phyloP scores from a whole-genome alignment of 441 rosid genomes.

The Lepidium campestre region DNA sequence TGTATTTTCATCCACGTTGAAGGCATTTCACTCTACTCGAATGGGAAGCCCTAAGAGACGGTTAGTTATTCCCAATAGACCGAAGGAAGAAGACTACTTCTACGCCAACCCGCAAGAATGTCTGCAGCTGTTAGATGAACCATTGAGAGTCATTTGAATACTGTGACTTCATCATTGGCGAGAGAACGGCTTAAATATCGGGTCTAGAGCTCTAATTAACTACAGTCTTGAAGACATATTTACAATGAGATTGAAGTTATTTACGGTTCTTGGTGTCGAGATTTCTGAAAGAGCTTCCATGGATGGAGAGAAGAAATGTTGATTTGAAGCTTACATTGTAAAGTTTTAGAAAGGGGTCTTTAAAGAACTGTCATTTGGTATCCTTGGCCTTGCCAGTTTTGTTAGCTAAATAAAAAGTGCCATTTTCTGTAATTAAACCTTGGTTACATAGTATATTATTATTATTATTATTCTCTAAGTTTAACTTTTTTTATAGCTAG shows the following conservation, averaged over 20 bases:
- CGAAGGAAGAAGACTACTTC: conserved; percentile 73
- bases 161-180: conserved; percentile 7
- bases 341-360: conserved; percentile 1
- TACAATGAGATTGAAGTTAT: conserved; percentile 2
- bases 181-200: neutral
- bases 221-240: conserved; percentile 13
- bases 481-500: neutral
- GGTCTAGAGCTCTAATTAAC: conserved; percentile 1
- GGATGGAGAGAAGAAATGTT: conserved; percentile 10
- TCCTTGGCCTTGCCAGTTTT: conserved; percentile 30
- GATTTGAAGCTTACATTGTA: conserved; percentile 18
- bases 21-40: conserved; percentile 46
- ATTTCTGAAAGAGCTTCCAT: conserved; percentile 16
- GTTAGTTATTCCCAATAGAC: conserved; percentile 45
- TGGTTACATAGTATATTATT: neutral
- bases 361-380: neutral
- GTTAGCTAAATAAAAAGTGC: conserved; percentile 26
- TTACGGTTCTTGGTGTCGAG: conserved; percentile 16
- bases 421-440: conserved; percentile 19
- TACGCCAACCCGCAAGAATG: conserved; percentile 73
- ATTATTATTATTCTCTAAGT: neutral
- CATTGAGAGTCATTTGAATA: conserved; percentile 41
- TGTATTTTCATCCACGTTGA: conserved; percentile 45
- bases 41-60: conserved; percentile 63
- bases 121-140: conserved; percentile 65